Base-by-base conservation (phyloP, 2,329 filamentous ascomycete genomes). In the Cyclaneusma minus region DNA sequence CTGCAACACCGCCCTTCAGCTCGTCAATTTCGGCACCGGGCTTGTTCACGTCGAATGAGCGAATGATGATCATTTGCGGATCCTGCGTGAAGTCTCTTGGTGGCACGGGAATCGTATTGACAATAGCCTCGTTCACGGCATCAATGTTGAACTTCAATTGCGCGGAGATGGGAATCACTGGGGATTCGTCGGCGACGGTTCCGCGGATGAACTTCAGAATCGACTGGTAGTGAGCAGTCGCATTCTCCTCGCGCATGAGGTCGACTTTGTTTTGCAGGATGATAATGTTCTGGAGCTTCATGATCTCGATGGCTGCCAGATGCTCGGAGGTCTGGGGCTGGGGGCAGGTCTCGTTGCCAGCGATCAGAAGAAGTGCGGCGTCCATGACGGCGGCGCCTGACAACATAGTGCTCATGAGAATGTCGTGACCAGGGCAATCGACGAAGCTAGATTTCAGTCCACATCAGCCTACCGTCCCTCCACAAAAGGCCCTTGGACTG, bases 351-450 rank as follows among this genome's bases (percentile, higher is more conserved):
- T 98, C 89, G 62, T 98, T 98, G 52, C 89, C 89, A 35, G 89
- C 89, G 51, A 98, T 94, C 29, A 98, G 68, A 29, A 98, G 72
- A 33, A 98, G 70, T 11, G 89, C 89, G 38, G 89, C 89, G 58
- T 98, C 89, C 89, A 98, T 98, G 68, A 98, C 89, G 38, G 89
- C 89, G 44, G 89, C 89, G 49, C 89, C 89, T 49, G 89, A 98
- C 66, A 98, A 76, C 89, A 98, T 98, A 45, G 89, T 98, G 60
- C 87, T 95, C 89, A 98, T 98, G 54, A 98, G 85, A 84, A 98
- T 98, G 61, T 98, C 89, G 81, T 98, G 89, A 56, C 89, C 89
- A 30, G 89, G 89, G 66, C 89, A 95, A 57, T 95, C 89, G 42
- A 95, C 89, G 53, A 95, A 98, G 10, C 82, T 87, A 40, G 28